Base-by-base conservation (phyloP, 2,329 filamentous ascomycete species). In the Dryadomyces quercivorus region DNA sequence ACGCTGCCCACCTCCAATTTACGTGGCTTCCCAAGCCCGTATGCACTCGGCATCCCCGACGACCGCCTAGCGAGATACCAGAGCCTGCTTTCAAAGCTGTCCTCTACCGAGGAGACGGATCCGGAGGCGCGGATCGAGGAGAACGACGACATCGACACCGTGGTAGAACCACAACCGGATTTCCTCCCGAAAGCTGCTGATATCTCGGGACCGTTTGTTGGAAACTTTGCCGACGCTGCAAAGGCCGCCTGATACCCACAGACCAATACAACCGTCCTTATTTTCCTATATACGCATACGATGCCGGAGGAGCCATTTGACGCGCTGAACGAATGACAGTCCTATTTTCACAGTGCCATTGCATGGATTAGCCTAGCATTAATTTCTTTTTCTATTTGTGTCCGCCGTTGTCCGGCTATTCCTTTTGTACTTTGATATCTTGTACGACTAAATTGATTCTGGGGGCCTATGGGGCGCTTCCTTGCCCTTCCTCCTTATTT, bases 211-310 rank as follows among this genome's bases (percentile, higher is more conserved):
- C 72, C 75, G 48, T 72, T 82, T 44, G 77, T 82, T 15, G 78
- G 79, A 46, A 81, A 78, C 16, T 82, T 82, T 69, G 75, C 76
- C 47, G 79, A 82, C 62, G 79, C 78, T 21, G 77, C 76, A 21
- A 74, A 74, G 12, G 75, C 73, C 16, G 76, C 77, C 69, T 69
- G 70, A 62, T 73, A 61, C 15, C 10, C 10, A 7, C 36, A 8
- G 36, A 40, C 36, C 36, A 40, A 40, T 40, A 40, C 36, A 3
- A 40, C 36, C 36, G 36, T 16, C 26, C 26, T 31, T 31, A 31
- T 31, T 31, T 31, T 31, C 26, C 26, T 31, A 31, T 31, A 31
- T 31, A 31, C 26, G 26, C 26, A 31, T 40, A 40, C 36, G 12
- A 40, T 16, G 36, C 36, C 9, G 36, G 36, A 16, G 36, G 10